Conservation (phyloP, 352 stramenopile genomes). For the Chrysophaeum taylorii region DNA sequence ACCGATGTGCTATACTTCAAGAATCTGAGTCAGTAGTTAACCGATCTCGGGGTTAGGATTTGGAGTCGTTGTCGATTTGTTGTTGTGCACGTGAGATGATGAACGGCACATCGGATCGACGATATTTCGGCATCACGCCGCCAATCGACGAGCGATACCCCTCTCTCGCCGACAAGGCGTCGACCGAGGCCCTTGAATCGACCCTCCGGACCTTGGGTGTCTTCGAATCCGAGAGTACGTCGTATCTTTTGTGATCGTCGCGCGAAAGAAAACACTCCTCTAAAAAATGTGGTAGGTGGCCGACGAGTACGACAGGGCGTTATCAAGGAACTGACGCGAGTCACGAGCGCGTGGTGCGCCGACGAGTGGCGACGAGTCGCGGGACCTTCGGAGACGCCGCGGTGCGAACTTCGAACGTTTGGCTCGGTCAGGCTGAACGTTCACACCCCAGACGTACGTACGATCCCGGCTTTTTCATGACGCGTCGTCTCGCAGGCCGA, state of each 20-base stretch:
- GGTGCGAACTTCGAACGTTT: slow-evolving; percentile 59
- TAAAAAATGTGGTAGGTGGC: background rate
- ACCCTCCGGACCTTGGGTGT: background rate
- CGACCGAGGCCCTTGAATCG: background rate
- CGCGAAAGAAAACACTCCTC: background rate
- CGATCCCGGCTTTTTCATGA: slow-evolving; percentile 18
- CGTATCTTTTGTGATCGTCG: background rate
- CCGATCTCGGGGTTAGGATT: no score
- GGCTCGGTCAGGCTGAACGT: slow-evolving; percentile 69
- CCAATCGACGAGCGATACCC: background rate
- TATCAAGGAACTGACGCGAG: background rate
- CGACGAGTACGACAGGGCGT: background rate
- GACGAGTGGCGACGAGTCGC: background rate
- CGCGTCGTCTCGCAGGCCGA: slow-evolving; percentile 41
- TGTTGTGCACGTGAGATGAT: no score
- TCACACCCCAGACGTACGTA: slow-evolving; percentile 58
- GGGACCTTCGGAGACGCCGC: background rate
- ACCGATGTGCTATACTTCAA: no score
- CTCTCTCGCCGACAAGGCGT: background rate
- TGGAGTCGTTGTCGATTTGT: no score
- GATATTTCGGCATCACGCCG: background rate
- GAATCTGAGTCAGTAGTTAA: no score
- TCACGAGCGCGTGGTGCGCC: background rate
- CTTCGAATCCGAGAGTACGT: background rate
- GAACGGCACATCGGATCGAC: no score